A percentile compares a stretch with the other conserved stretches of the same genome.
phyloP scores from a whole-genome alignment of 352 stramenopile species.

The Phytophthora citrophthora region DNA sequence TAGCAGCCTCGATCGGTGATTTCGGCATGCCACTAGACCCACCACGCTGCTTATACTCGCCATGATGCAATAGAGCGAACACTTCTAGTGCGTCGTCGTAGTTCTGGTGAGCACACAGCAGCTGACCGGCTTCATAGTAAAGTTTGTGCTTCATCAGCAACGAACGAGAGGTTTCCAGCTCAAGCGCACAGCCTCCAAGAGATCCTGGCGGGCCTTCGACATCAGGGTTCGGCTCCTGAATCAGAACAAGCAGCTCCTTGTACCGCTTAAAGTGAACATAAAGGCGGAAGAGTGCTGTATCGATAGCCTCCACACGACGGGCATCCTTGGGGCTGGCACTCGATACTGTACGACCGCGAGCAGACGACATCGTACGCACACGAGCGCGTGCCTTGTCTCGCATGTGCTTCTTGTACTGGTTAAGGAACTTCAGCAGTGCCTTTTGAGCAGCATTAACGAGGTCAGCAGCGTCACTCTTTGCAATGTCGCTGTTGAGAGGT shows the following conservation, averaged over 20 bases:
- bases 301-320: slow-evolving; percentile 80
- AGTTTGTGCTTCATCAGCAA: slow-evolving; percentile 76
- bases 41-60: slow-evolving; percentile 80
- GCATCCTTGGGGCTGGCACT: slow-evolving; percentile 64
- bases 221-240: slow-evolving; percentile 69
- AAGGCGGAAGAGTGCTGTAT: slow-evolving; percentile 84
- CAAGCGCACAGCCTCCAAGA: slow-evolving; percentile 58
- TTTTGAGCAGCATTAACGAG: slow-evolving; percentile 70
- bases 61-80: slow-evolving; percentile 76
- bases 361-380: slow-evolving; percentile 40
- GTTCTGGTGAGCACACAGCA: slow-evolving; percentile 71
- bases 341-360: slow-evolving; percentile 46
- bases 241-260: slow-evolving; percentile 78
- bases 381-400: slow-evolving; percentile 69
- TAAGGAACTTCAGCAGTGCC: slow-evolving; percentile 81
- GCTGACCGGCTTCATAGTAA: slow-evolving; percentile 82
- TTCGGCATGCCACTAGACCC: slow-evolving; percentile 76
- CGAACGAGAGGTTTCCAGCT: slow-evolving; percentile 70
- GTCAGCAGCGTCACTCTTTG: slow-evolving; percentile 57
- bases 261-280: slow-evolving; percentile 83
- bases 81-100: slow-evolving; percentile 84
- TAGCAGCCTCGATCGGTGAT: slow-evolving; percentile 88
- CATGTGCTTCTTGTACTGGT: slow-evolving; percentile 84
- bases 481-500: slow-evolving; percentile 65
- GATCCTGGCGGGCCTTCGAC: slow-evolving; percentile 46